Evolutionary conservation across 345 rosid species (phyloP), one percentile per base, ranked within the genome.

Genomic region (Syzygium grande): DNA sequence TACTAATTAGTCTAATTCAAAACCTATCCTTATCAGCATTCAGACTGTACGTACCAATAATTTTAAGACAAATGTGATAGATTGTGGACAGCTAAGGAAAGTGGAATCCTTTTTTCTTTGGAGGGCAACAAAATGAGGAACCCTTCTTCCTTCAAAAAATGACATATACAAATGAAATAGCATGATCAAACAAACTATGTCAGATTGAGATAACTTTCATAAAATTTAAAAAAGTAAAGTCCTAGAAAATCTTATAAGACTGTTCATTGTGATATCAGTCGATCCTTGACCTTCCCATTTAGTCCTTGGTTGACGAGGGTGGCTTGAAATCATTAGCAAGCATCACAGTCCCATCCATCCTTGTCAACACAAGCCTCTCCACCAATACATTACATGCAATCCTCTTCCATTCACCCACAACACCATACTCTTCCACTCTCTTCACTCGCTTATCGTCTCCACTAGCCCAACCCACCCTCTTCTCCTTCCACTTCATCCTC

Each of bases 401-500:
- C 41, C 87, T 91, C 86, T 90, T 94, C 98, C 96, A 94, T 2
- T 84, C 91, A 58, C 86, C 90, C 4, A n/a, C 88, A 52, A 90
- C 91, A 85, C 49, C 54, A n/a, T 87, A 65, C 86, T 89, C 88
- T 86, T 89, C 92, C 7, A 53, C 88, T 73, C 77, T 92, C 90
- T 91, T 43, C 46, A 43, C 7, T n/a, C n/a, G 46, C n/a, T n/a
- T 5, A 6, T 43, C 46, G 3, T 43, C 46, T 43, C 46, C 46
- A 43, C 46, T 43, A 43, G 46, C 46, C 46, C 46, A 43, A 43
- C 46, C 92, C 7, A 53, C 88, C 63, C 77, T 92, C 90, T 91
- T 92, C 85, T 89, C 89, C 88, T 92, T 93, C 93, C 89, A 87
- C 88, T 89, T 91, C 95, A 94, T 93, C 88, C 91, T 93, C 91